Evolutionary conservation across 2,329 filamentous ascomycete species (phyloP).

Genomic region (Microdochium nivale): DNA sequence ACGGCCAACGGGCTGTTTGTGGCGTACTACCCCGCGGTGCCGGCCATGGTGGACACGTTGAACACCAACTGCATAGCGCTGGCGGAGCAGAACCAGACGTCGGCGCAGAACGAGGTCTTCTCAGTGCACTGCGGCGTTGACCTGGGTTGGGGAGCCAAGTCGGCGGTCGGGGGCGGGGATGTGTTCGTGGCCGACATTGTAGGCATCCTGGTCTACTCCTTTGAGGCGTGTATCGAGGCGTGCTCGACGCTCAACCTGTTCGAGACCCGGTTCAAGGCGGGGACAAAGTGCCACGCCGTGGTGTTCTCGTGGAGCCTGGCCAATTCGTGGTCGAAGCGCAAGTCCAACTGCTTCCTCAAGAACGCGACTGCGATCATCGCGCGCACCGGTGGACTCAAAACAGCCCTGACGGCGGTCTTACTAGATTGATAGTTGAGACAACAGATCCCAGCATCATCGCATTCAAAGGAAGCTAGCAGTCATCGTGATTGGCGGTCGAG

Average conservation of each 20-base stretch:
- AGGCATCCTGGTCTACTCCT: neutral
- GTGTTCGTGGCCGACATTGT: neutral
- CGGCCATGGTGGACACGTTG: neutral
- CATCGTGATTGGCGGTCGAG: too few relatives aligned
- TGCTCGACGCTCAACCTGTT: neutral
- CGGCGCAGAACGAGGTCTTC: neutral
- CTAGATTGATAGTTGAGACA: too few relatives aligned
- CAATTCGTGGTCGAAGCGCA: neutral
- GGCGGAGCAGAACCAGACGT: neutral
- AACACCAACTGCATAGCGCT: neutral
- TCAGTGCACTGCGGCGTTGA: neutral
- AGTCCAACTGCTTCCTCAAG: neutral
- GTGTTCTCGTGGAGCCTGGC: neutral
- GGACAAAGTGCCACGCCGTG: neutral
- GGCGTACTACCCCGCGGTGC: neutral
- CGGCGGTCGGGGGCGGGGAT: neutral
- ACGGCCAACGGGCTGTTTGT: neutral
- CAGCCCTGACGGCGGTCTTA: neutral
- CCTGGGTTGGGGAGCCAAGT: neutral
- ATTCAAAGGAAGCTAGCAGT: too few relatives aligned
- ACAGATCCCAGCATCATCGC: too few relatives aligned
- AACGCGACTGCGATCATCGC: neutral
- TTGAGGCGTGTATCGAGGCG: neutral
- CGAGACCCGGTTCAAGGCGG: neutral
- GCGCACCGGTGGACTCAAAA: neutral